A percentile compares a stretch with the other conserved stretches of the same genome.
Conservation (phyloP, 208 protist genomes). For the Crithidia brevicula region DNA sequence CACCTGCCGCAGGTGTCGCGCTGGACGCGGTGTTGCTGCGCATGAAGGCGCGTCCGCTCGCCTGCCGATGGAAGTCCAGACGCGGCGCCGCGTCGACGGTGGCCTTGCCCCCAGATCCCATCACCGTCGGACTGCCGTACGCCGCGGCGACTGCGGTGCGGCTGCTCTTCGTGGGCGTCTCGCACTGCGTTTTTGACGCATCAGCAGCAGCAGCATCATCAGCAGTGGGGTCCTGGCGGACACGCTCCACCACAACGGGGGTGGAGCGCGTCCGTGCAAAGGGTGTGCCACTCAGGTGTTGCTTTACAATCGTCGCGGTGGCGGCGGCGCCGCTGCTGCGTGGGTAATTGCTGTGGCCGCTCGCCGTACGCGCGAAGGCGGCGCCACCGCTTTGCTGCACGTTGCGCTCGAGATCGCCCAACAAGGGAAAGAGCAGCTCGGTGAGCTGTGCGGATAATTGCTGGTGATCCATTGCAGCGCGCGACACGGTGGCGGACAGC, state of each 20-base stretch:
- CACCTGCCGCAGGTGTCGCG: not conserved
- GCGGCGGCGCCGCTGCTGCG: not conserved
- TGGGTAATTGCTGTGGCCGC: constrained; percentile 1
- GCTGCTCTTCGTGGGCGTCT: constrained; percentile 6
- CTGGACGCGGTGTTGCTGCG: constrained; percentile 28
- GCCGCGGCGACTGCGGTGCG: not conserved
- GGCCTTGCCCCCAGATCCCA: constrained; percentile 9
- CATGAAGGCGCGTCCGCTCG: constrained; percentile 18
- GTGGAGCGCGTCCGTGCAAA: constrained; percentile 28
- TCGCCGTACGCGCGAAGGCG: constrained; percentile 20
- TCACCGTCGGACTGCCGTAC: not conserved
- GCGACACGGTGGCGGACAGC: constrained; percentile 24
- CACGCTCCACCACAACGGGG: constrained; percentile 1
- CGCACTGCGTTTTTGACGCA: not conserved
- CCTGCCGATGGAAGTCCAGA: constrained; percentile 43
- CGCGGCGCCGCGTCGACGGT: constrained; percentile 39
- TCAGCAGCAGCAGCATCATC: not conserved
- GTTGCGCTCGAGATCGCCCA: constrained; percentile 11
- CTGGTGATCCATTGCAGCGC: constrained; percentile 30
- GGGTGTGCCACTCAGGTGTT: constrained; percentile 8
- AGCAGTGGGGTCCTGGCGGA: not conserved
- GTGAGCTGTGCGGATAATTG: constrained; percentile 24
- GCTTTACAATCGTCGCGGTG: constrained; percentile 27
- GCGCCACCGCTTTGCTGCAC: not conserved
- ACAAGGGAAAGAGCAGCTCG: constrained; percentile 21